Base-by-base conservation (phyloP, 805 yeast genomes). In the Ogataea pignaliae region DNA sequence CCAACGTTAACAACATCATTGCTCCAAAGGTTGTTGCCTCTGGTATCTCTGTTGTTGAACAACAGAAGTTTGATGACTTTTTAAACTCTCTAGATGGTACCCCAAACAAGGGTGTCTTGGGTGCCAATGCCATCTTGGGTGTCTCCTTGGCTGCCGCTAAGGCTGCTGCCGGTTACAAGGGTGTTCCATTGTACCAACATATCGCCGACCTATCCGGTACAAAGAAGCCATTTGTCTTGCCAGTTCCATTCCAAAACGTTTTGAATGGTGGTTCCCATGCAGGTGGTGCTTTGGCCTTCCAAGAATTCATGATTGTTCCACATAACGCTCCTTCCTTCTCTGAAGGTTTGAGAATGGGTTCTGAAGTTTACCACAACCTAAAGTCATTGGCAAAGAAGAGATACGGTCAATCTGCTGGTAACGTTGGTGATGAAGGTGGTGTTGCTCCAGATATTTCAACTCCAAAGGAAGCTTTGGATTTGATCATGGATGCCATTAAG, bases 391-490 rank as follows among this genome's bases (percentile, higher is more conserved):
- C 98, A 72, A 87, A 88, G 83, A 84, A 88, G 83, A 79, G 76
- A 71, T 93, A 91, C 85, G 99, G 99, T 69, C 85, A 88, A 68
- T 84, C 95, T 53, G 99, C 99, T 65, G 98, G 97, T 76, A 91
- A 91, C 78, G 99, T 91, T 69, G 99, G 99, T 83, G 99, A 91
- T 75, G 99, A 91, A 81, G 99, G 99, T 85, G 99, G 99, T 83
- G 97, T 91, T 78, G 99, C 99, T 64, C 99, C 99, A 73, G 88
- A 89, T 73, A 83, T 93, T 59, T 79, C 85, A 58, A 81, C 97
- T 61, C 91, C 99, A 68, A 87, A 81, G 73, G 98, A 91, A 82
- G 99, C 98, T 62, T 78, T 91, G 58, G 97, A 93, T 78, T 83
- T 91, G 71, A 88, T 91, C 71, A 78, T 81, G 60, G 84, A 72